Base-by-base conservation (phyloP, 352 stramenopile species). In the Globisporangium alternatum region DNA sequence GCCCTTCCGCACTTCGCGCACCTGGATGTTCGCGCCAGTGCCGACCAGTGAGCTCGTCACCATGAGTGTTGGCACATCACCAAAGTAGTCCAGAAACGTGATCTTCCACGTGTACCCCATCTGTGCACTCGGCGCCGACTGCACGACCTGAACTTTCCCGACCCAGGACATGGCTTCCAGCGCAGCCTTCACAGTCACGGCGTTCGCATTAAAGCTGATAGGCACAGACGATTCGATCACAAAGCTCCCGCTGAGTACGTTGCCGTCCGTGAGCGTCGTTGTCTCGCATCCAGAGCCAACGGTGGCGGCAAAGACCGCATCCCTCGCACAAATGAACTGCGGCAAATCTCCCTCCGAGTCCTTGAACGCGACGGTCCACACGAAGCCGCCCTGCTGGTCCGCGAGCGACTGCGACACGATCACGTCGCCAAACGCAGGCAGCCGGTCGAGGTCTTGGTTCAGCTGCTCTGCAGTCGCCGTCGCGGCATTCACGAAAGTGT, bases 351-450 rank as follows among this genome's bases (percentile, higher is more conserved):
- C 85, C 55, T 90, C 64, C 6, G 70, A 81, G 55, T 91, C 77
- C 33, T 82, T 74, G 57, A 91, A 93, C 12, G 82, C 85, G 2
- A 93, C 67, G 0, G 83, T 94, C 86, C 86, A 94, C 39, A 89
- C 72, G 53, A 77, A 91, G 1, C 86, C 86, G 17, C 84, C 86
- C 54, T 91, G 79, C 5, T 78, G 62, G 43, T 94, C 86, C 1
- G 66, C 71, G 17, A 93, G 79, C 9, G 83, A 92, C 17, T 72
- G 76, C 13, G 80, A 88, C 2, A 80, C 81, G 30, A 89, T 71
- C 0, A 93, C 81, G 55, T 76, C 69, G 0, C 81, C 76, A 60
- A 89, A 90, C 8, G 91, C 70, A 0, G 86, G 86, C 3, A 93
- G 37, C 15, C 68, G 77, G 5, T 80, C 60, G 0, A 93, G 66